Evolutionary conservation across 352 stramenopile genomes (phyloP).

Genomic region (Phytophthora chlamydospora): DNA sequence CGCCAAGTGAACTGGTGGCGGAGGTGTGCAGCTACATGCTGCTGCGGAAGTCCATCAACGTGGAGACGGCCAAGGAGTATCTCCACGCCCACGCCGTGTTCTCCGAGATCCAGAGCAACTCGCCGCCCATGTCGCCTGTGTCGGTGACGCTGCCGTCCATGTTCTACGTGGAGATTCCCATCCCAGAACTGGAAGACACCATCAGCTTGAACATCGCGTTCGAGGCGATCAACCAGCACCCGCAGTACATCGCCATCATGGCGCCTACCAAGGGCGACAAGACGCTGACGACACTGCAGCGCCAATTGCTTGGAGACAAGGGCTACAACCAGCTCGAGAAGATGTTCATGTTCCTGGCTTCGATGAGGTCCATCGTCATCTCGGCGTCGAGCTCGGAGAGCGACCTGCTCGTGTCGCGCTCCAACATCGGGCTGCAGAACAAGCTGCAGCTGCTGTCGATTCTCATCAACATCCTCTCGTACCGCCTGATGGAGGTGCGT

Average conservation of each 20-base stretch:
- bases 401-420: constrained; percentile 42
- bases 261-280: constrained; percentile 29
- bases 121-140: constrained; percentile 48
- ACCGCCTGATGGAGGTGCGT: constrained; percentile 75
- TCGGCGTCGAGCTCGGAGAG: constrained; percentile 40
- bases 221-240: constrained; percentile 74
- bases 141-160: constrained; percentile 66
- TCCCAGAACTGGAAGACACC: constrained; percentile 68
- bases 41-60: constrained; percentile 76
- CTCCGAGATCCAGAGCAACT: constrained; percentile 65
- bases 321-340: constrained; percentile 89
- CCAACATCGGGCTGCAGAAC: constrained; percentile 83
- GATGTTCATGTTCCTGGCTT: constrained; percentile 85
- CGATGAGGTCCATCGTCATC: constrained; percentile 80
- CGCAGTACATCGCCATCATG: constrained; percentile 85
- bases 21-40: constrained; percentile 90
- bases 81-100: constrained; percentile 82
- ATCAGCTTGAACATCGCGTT: constrained; percentile 89
- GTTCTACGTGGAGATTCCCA: constrained; percentile 86
- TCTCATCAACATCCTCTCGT: constrained; percentile 84
- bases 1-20: constrained; percentile 78
- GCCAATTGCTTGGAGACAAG: constrained; percentile 80
- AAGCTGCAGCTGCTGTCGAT: constrained; percentile 85
- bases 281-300: constrained; percentile 58
- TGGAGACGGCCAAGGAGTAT: constrained; percentile 87